Base-by-base conservation (phyloP, 2,329 filamentous ascomycete genomes). In the Fusarium verticillioides region DNA sequence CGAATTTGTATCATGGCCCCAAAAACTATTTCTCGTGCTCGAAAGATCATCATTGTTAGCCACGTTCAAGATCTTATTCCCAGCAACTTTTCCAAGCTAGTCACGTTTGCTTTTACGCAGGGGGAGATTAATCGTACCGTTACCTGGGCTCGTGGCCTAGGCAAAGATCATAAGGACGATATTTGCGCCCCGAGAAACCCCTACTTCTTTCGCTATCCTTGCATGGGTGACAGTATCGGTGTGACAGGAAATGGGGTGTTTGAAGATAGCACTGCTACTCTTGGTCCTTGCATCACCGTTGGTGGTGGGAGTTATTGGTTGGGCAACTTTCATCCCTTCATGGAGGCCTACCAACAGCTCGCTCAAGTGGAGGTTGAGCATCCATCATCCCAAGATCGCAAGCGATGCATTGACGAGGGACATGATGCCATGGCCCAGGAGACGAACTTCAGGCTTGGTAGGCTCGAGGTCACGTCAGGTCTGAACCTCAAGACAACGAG, bases 151-250 rank as follows among this genome's bases (percentile, higher is more conserved):
- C 75, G 84, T 21, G 84, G 84, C 1, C 69, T 85, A 9, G 73
- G 79, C 46, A 78, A 75, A 56, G 75, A 81, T 13, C 81, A 81
- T 67, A 82, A 80, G 4, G 84, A 86, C 64, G 84, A 85, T 16
- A 76, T 85, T 3, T 85, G 83, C 66, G 53, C 63, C 39, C 79
- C 84, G 9, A 79, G 83, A 19, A 86, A 86, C 69, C 84, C 84
- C 4, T 85, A 84, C 52, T 83, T 80, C 69, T 86, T 85, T 70
- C 70, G 75, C 42, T 80, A 71, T n/a, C 84, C 82, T 7, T 82
- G 83, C 60, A 86, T 86, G 84, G 84, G 84, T 5, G 84, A 86
- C 54, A 85, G 83, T 65, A 84, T 86, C 43, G 84, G 84, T 13
- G 77, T 83, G 19, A 72, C 64, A 10, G 79, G 79, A 3, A 76